A percentile compares a stretch with the other conserved stretches of the same genome.
These are phyloP conservation scores for Rutstroemia sp. DNA, from an alignment of 2,329 filamentous ascomycete species.

Conservation along the genomic window DNA sequence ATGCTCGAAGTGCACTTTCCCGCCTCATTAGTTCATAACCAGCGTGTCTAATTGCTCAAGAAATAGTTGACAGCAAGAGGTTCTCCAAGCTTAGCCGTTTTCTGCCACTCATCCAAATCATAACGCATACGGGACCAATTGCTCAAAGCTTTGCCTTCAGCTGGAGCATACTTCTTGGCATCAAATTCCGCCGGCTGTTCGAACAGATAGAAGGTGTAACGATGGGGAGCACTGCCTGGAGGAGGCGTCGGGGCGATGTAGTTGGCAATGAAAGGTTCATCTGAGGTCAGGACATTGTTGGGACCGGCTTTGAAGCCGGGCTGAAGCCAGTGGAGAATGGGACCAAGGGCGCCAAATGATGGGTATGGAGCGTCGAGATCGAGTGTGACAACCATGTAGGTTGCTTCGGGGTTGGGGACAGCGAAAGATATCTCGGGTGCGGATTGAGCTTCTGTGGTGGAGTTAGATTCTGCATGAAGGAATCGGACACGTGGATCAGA, in stretches of 20 bases:
- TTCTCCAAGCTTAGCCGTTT: conserved; percentile 28
- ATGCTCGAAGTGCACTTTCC: too few relatives aligned
- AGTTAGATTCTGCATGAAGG: not conserved
- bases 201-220: conserved; percentile 43
- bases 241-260: conserved; percentile 42
- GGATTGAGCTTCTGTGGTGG: conserved; percentile 17
- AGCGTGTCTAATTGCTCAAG: conserved; percentile 21
- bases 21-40: not conserved
- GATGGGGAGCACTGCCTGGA: conserved; percentile 37
- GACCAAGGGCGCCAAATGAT: conserved; percentile 34
- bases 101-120: conserved; percentile 35
- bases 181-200: conserved; percentile 38
- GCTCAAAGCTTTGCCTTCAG: conserved; percentile 31
- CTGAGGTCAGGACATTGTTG: not conserved
- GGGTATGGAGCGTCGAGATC: conserved; percentile 42
- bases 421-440: conserved; percentile 16
- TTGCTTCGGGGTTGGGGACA: conserved; percentile 12
- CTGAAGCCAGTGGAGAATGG: conserved; percentile 42
- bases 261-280: conserved; percentile 28
- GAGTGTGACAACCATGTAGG: conserved; percentile 36
- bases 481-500: not conserved
- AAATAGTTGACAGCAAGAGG: conserved; percentile 35
- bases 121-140: conserved; percentile 35
- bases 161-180: conserved; percentile 28
- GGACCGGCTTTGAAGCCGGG: conserved; percentile 23